These are phyloP conservation scores for Podila epicladia DNA, from an alignment of 192 early-diverging fungal species.

Conservation along the genomic window DNA sequence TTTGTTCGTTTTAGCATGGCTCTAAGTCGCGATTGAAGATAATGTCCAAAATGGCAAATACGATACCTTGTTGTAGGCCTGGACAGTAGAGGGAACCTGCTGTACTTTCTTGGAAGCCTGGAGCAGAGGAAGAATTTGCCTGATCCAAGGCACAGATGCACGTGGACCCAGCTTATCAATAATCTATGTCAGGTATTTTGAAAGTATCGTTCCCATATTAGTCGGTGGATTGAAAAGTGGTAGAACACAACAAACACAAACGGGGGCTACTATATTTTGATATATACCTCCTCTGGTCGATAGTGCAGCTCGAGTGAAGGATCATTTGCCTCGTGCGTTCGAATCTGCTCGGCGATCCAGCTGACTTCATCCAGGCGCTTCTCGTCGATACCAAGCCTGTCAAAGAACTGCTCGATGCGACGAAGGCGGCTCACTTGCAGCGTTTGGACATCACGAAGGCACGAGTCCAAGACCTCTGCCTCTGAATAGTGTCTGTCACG, in stretches of 20 bases:
- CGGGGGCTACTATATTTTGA: neutral
- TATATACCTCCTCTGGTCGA: constrained; percentile 24
- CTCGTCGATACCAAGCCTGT: constrained; percentile 40
- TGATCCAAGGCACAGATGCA: constrained; percentile 28
- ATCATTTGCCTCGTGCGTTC: neutral
- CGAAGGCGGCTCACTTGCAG: constrained; percentile 34
- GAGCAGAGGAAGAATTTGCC: constrained; percentile 33
- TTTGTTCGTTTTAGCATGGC: too few relatives aligned
- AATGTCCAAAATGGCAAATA: neutral
- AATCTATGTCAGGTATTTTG: constrained; percentile 2
- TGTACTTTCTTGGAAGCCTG: constrained; percentile 26
- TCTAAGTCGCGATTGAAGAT: neutral
- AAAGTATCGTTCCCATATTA: neutral
- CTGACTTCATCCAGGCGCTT: constrained; percentile 33
- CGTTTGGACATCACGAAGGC: constrained; percentile 31
- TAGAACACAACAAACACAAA: neutral
- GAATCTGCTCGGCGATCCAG: constrained; percentile 43
- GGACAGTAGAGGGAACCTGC: constrained; percentile 22
- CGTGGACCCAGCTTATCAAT: constrained; percentile 19
- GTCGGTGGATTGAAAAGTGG: neutral
- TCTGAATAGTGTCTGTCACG: constrained; percentile 31
- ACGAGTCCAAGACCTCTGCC: constrained; percentile 40
- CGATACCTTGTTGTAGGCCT: constrained; percentile 28
- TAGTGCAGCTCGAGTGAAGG: constrained; percentile 5
- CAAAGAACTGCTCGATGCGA: constrained; percentile 43